phyloP scores from a whole-genome alignment of 2,329 filamentous ascomycete genomes.

The Clonostachys sp. region DNA sequence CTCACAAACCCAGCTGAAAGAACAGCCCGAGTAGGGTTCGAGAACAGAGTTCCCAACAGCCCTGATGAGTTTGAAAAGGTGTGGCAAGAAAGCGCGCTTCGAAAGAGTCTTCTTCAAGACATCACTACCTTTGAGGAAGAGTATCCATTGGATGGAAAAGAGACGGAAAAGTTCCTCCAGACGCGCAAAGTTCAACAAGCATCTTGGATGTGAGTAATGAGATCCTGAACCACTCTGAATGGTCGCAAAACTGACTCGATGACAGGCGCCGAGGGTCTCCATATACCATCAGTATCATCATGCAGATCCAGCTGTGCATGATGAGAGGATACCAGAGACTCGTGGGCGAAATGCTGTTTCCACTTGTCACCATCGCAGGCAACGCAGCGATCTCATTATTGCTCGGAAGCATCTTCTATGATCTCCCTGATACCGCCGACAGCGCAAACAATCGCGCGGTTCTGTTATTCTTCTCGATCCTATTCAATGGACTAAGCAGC shows the following conservation, averaged over 20 bases:
- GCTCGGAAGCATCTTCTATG: conserved; percentile 74
- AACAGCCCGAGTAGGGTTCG: conserved; percentile 58
- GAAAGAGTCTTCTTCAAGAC: conserved; percentile 54
- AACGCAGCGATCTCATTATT: conserved; percentile 70
- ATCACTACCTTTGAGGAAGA: conserved; percentile 47
- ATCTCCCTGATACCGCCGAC: conserved; percentile 50
- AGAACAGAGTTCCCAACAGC: conserved; percentile 62
- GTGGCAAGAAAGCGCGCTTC: conserved; percentile 58
- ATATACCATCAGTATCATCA: conserved; percentile 70
- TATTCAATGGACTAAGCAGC: conserved; percentile 48
- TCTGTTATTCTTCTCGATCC: conserved; percentile 39
- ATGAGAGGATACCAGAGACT: conserved; percentile 65
- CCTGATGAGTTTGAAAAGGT: conserved; percentile 61
- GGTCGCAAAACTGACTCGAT: conserved; percentile 14
- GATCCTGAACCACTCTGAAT: not conserved
- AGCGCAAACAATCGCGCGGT: conserved; percentile 56
- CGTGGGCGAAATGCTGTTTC: conserved; percentile 63
- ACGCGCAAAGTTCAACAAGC: conserved; percentile 56
- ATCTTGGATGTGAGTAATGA: not conserved
- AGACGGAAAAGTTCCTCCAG: conserved; percentile 62
- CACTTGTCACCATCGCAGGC: conserved; percentile 76
- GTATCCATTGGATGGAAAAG: conserved; percentile 53
- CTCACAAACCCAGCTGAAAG: conserved; percentile 59
- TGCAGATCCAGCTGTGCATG: conserved; percentile 66
- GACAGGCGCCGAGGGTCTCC: conserved; percentile 42